A percentile compares a stretch with the other conserved stretches of the same genome.
Conservation (phyloP, 1,284 basidiomycete genomes). For the Vanrija sp. region DNA sequence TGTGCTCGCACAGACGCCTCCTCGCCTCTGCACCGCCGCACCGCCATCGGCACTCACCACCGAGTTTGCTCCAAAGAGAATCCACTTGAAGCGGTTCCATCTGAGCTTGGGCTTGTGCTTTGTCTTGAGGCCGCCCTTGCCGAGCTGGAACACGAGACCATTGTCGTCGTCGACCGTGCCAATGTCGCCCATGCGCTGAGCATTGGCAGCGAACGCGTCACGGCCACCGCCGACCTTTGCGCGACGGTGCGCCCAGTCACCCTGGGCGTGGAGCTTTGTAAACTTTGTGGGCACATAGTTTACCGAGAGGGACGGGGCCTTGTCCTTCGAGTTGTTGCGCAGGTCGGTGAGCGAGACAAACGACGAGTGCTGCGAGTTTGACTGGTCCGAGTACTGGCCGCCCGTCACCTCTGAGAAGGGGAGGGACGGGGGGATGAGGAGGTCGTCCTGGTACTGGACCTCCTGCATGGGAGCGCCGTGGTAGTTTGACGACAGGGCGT, state of each 20-base stretch:
- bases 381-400: conserved; percentile 9
- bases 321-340: conserved; percentile 15
- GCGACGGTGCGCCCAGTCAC: conserved; percentile 46
- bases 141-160: conserved; percentile 50
- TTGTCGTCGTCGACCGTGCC: conserved; percentile 60
- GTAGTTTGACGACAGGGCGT: conserved; percentile 16
- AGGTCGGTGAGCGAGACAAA: conserved; percentile 20
- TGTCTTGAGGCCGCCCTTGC: conserved; percentile 47
- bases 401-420: conserved; percentile 27
- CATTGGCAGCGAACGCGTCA: conserved; percentile 55
- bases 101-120: conserved; percentile 53
- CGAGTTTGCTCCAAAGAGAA: conserved; percentile 57
- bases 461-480: conserved; percentile 17
- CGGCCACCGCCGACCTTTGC: conserved; percentile 59
- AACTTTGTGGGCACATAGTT: conserved; percentile 67
- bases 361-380: conserved; percentile 18
- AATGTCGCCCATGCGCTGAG: conserved; percentile 52
- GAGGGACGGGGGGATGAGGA: conserved; percentile 28
- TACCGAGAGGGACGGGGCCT: conserved; percentile 50
- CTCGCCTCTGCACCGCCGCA: background rate
- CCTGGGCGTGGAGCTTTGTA: conserved; percentile 52
- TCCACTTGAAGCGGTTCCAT: conserved; percentile 70
- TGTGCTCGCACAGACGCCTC: background rate
- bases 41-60: conserved; percentile 51
- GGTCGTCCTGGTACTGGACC: conserved; percentile 26